Conservation (phyloP, 2,329 filamentous ascomycete species). For the Fusarium praegraminearum region DNA sequence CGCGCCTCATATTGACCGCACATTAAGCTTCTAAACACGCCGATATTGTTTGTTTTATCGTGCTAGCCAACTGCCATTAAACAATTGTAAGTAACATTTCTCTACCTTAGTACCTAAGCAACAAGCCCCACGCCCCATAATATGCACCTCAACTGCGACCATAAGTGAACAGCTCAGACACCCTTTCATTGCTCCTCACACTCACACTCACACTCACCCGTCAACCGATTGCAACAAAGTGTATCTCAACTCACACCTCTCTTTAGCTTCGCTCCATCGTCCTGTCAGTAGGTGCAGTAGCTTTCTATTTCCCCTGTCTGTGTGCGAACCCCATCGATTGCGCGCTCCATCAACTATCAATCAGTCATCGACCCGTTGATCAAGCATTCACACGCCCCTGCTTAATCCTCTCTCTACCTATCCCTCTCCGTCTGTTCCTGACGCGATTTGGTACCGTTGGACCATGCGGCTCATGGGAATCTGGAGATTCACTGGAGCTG, state of each 20-base stretch:
- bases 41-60: slow-evolving; percentile 3
- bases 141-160: slow-evolving; percentile 48
- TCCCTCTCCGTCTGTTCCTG: slow-evolving; percentile 41
- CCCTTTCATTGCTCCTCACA: slow-evolving; percentile 39
- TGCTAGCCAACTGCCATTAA: neutral
- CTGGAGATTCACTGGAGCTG: slow-evolving; percentile 9
- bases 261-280: slow-evolving; percentile 25
- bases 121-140: slow-evolving; percentile 54
- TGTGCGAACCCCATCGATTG: slow-evolving; percentile 21
- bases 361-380: slow-evolving; percentile 9
- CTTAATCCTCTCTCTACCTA: slow-evolving; percentile 17
- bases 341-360: slow-evolving; percentile 21
- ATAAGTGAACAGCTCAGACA: slow-evolving; percentile 51
- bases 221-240: slow-evolving; percentile 16
- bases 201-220: slow-evolving; percentile 27
- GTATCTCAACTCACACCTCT: slow-evolving; percentile 25
- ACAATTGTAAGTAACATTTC: slow-evolving; percentile 29
- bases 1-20: slow-evolving; percentile 33
- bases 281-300: slow-evolving; percentile 8
- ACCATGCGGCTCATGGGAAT: slow-evolving; percentile 28
- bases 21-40: neutral
- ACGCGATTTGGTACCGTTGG: slow-evolving; percentile 42
- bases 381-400: slow-evolving; percentile 29
- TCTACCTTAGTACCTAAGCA: slow-evolving; percentile 37
- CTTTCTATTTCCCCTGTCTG: slow-evolving; percentile 29